phyloP scores from a whole-genome alignment of 495 filamentous ascomycete species.

The Aspergillus taichungensis region DNA sequence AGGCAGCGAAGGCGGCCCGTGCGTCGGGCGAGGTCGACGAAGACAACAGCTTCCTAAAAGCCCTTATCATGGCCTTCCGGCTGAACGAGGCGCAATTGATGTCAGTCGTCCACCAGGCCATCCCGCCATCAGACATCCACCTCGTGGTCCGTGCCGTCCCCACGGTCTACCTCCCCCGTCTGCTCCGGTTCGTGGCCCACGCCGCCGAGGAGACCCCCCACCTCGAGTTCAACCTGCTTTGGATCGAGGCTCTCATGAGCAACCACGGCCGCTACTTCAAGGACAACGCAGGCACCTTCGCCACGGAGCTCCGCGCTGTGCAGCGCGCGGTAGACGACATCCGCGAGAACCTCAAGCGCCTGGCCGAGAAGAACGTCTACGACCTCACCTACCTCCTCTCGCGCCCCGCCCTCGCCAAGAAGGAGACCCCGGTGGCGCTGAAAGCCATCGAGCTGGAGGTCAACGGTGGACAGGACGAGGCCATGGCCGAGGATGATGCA shows the following conservation, averaged over 20 bases:
- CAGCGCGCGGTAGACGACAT: constrained; percentile 69
- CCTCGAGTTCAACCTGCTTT: constrained; percentile 85
- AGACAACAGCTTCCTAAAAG: constrained; percentile 77
- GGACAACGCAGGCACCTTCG: constrained; percentile 65
- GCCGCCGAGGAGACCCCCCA: constrained; percentile 86
- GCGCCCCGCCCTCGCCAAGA: constrained; percentile 32
- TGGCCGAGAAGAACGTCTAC: constrained; percentile 82
- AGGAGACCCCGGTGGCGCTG: constrained; percentile 17
- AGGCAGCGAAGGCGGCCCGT: constrained; percentile 29
- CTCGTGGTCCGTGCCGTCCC: constrained; percentile 75
- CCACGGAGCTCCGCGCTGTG: constrained; percentile 71
- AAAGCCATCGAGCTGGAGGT: constrained; percentile 17
- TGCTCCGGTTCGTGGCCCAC: constrained; percentile 77
- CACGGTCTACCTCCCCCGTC: constrained; percentile 70
- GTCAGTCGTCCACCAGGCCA: constrained; percentile 73
- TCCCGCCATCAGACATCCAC: constrained; percentile 64
- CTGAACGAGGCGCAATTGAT: constrained; percentile 74
- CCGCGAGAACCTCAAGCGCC: constrained; percentile 57
- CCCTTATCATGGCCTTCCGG: constrained; percentile 92
- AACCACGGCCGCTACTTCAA: constrained; percentile 76
- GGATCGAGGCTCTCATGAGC: constrained; percentile 79
- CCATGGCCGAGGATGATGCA: constrained; percentile 26
- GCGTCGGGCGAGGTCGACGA: constrained; percentile 22
- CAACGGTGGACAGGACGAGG: constrained; percentile 18
- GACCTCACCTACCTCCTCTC: constrained; percentile 71